Conservation (phyloP, 176 grass and related monocot genomes). For the Carex parvula region DNA sequence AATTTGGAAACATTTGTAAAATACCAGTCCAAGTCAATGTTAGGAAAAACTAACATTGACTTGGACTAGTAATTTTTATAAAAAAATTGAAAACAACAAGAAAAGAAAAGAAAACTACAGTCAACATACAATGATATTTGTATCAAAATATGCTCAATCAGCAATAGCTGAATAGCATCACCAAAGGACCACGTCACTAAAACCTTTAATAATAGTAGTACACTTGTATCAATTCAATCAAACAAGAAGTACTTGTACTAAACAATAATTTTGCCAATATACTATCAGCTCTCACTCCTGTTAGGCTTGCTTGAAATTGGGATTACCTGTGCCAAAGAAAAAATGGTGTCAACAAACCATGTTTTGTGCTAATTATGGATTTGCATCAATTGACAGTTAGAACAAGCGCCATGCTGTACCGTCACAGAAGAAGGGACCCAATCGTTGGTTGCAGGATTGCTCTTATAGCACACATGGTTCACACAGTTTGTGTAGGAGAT, state of each 20-base stretch:
- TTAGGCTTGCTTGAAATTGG: slow-evolving; percentile 70
- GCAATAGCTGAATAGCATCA: background rate
- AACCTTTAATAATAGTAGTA: slow-evolving; percentile 5
- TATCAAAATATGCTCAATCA: background rate
- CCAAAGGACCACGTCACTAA: background rate
- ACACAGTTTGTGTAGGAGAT: slow-evolving; percentile 20
- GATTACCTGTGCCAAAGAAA: slow-evolving; percentile 38
- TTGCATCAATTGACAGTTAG: slow-evolving; percentile 5
- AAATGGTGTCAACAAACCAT: background rate
- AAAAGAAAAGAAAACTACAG: too few relatives aligned
- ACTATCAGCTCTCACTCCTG: slow-evolving; percentile 58
- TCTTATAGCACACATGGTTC: slow-evolving; percentile 32
- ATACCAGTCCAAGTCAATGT: too few relatives aligned
- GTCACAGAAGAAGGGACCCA: slow-evolving; percentile 69
- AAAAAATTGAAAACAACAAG: too few relatives aligned
- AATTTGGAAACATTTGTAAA: too few relatives aligned
- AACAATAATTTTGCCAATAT: background rate
- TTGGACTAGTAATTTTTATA: too few relatives aligned
- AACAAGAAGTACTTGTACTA: background rate
- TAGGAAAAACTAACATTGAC: too few relatives aligned
- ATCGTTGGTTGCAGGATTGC: slow-evolving; percentile 86
- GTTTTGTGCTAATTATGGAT: background rate
- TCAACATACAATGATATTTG: background rate
- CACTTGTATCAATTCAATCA: background rate
- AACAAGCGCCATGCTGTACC: slow-evolving; percentile 28